Evolutionary conservation across 768 basidiomycete genomes (phyloP).

Genomic region (Kwoniella sp.): DNA sequence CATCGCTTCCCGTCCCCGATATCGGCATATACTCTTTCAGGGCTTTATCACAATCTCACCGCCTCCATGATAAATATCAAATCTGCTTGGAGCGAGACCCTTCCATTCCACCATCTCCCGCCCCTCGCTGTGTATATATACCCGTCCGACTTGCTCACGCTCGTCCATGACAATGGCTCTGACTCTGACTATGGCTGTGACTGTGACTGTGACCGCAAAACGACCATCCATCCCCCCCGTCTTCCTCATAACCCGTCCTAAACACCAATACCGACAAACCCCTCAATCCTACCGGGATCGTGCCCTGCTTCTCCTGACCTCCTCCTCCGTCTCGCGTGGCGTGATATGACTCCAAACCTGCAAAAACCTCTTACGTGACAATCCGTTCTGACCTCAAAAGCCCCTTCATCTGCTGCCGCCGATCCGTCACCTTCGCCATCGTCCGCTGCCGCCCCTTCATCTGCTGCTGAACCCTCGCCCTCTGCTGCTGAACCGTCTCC

Average conservation of each 20-base stretch:
- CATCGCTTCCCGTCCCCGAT: neutral
- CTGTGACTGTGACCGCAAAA: neutral
- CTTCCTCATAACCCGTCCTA: too few relatives aligned
- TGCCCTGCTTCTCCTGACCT: neutral
- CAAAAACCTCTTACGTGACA: neutral
- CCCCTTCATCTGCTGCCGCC: slow-evolving; percentile 1
- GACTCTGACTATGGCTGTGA: slow-evolving; percentile 1
- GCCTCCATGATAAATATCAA: too few relatives aligned
- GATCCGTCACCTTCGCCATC: too few relatives aligned
- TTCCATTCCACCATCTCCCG: too few relatives aligned
- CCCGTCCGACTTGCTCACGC: slow-evolving; percentile 1
- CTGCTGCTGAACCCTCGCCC: slow-evolving; percentile 11
- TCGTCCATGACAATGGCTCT: slow-evolving; percentile 2
- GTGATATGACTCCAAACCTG: neutral
- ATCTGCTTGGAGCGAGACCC: too few relatives aligned
- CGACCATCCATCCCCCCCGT: too few relatives aligned
- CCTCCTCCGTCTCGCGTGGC: neutral
- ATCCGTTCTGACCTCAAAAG: neutral
- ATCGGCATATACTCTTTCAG: too few relatives aligned
- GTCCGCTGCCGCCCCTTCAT: slow-evolving; percentile 8
- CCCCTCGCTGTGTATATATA: too few relatives aligned
- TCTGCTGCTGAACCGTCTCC: slow-evolving; percentile 12
- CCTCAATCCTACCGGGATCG: neutral
- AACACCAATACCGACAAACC: too few relatives aligned
- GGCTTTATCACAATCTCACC: too few relatives aligned